Conservation (phyloP, 2,329 filamentous ascomycete species). For the Penicillium occitanis region DNA sequence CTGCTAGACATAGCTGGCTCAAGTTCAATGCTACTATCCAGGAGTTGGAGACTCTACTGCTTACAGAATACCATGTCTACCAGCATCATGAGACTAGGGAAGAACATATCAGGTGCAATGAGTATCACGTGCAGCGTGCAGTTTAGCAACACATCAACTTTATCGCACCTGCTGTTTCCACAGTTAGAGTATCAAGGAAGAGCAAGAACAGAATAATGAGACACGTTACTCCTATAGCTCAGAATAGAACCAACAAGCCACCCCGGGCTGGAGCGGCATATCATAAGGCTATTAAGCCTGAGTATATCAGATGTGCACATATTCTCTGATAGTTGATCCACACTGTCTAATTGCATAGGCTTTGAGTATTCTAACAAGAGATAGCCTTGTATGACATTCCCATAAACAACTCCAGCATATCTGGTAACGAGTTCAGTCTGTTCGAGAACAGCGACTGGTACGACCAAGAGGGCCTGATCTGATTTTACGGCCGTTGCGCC, state of each 20-base stretch:
- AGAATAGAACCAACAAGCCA: background rate
- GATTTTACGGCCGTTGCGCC: background rate
- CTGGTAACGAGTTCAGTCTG: conserved; percentile 15
- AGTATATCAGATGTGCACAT: background rate
- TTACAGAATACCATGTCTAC: conserved; percentile 14
- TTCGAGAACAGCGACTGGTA: conserved; percentile 8
- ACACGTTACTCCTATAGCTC: background rate
- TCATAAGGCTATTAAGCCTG: conserved; percentile 6
- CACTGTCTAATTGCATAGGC: background rate
- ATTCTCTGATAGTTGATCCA: background rate
- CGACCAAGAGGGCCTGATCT: background rate
- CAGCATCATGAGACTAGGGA: conserved; percentile 3
- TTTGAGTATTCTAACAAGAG: background rate
- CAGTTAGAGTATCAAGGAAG: background rate
- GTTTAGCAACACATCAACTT: conserved; percentile 14
- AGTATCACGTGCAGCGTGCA: conserved; percentile 8
- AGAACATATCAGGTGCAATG: conserved; percentile 13
- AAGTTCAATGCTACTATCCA: conserved; percentile 17
- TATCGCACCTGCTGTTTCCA: conserved; percentile 12
- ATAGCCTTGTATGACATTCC: conserved; percentile 13
- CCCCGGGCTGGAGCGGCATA: background rate
- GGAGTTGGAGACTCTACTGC: conserved; percentile 15
- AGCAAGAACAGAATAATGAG: conserved; percentile 2
- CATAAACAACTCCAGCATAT: background rate
- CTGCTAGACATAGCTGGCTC: conserved; percentile 4